Conservation (phyloP, 2,329 filamentous ascomycete genomes). For the Verticillium nonalfalfae region DNA sequence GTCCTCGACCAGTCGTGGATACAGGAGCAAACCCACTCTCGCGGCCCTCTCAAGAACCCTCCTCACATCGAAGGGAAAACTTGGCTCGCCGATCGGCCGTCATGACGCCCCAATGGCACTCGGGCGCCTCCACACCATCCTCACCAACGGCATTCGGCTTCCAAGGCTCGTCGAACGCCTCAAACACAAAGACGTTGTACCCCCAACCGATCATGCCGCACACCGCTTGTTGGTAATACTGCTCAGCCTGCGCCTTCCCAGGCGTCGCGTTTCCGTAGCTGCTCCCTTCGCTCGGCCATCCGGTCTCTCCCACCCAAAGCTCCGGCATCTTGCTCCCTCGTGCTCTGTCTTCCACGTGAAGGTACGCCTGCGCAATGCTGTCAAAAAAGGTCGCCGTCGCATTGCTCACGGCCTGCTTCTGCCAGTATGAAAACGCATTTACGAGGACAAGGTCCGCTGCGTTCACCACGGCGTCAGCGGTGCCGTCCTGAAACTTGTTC, state of each 20-base stretch:
- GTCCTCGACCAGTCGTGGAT: not conserved
- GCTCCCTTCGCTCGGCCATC: constrained; percentile 59
- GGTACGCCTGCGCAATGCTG: constrained; percentile 57
- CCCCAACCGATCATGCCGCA: constrained; percentile 60
- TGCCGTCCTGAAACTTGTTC: constrained; percentile 66
- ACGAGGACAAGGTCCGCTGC: constrained; percentile 55
- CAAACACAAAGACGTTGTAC: constrained; percentile 66
- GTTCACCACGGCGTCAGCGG: constrained; percentile 55
- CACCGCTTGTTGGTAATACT: constrained; percentile 55
- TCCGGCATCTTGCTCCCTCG: constrained; percentile 50
- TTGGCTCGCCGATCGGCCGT: constrained; percentile 51
- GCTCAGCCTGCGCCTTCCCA: constrained; percentile 48
- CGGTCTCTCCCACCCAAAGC: constrained; percentile 64
- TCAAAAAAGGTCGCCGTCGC: constrained; percentile 56
- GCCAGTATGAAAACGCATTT: constrained; percentile 72
- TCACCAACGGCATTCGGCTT: constrained; percentile 60
- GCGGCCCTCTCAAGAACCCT: not conserved
- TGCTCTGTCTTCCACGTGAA: constrained; percentile 50
- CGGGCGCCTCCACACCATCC: constrained; percentile 53
- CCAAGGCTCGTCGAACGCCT: constrained; percentile 68
- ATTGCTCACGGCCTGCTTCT: constrained; percentile 51
- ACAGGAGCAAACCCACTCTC: not conserved
- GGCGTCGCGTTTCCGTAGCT: constrained; percentile 57
- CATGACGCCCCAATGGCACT: constrained; percentile 67
- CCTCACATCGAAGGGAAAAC: constrained; percentile 28